A percentile compares a stretch with the other conserved stretches of the same genome.
Evolutionary conservation across 139 green algal genomes (phyloP).

Genomic region (Chlamydomonas sphaeroides): DNA sequence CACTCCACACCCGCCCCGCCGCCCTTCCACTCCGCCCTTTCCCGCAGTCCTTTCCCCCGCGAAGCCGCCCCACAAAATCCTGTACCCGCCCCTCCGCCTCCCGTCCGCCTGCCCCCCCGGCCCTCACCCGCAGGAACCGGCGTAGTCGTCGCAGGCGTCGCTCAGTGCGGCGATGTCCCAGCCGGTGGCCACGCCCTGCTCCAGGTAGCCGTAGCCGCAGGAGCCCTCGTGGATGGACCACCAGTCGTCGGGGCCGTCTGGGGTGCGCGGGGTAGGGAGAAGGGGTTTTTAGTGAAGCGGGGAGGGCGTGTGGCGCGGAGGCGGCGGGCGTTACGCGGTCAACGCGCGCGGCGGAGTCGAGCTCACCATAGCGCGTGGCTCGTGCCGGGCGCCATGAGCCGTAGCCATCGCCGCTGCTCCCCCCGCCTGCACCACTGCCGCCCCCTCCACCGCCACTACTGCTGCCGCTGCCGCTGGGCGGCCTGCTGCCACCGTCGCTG

Average conservation of each 20-base stretch:
- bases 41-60: no score
- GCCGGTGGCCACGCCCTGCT: neutral
- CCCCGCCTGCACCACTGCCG: no score
- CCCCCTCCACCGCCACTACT: no score
- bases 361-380: slow-evolving; percentile 16
- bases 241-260: slow-evolving; percentile 33
- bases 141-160: slow-evolving; percentile 44
- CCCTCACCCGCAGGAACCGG: slow-evolving; percentile 26
- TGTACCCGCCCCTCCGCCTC: no score
- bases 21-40: neutral
- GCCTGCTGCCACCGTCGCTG: no score
- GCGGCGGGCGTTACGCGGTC: no score
- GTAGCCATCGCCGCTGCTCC: no score
- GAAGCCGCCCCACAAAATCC: neutral
- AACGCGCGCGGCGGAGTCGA: no score
- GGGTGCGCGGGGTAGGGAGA: no score
- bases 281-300: no score
- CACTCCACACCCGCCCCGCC: no score
- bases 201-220: slow-evolving; percentile 42
- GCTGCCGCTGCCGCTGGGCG: neutral
- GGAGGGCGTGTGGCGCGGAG: no score
- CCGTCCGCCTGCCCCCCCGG: neutral
- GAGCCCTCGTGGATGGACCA: slow-evolving; percentile 39
- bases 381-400: neutral
- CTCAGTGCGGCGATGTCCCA: slow-evolving; percentile 44